Percentiles rank a stretch among this genome's conserved stretches.
phyloP scores from a whole-genome alignment of 352 stramenopile species.

The Pythium brassicae region DNA sequence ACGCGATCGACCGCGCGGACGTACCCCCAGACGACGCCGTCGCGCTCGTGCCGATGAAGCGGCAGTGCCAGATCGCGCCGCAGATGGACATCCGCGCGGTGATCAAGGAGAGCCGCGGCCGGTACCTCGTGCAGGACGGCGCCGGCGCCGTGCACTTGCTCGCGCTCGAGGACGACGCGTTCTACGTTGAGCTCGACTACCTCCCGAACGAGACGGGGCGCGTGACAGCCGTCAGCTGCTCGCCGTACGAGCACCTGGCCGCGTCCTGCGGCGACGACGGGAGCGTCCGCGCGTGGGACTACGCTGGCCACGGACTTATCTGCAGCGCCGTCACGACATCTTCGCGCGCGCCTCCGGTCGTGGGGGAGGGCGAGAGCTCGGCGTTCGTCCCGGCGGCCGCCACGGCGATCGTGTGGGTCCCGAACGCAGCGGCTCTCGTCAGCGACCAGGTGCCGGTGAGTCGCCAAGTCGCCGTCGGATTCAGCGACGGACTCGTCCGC shows the following conservation, averaged over 20 bases:
- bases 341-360: conserved; percentile 8
- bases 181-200: conserved; percentile 50
- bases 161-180: conserved; percentile 24
- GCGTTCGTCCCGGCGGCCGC: conserved; percentile 35
- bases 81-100: conserved; percentile 71
- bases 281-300: conserved; percentile 86
- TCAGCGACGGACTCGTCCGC: conserved; percentile 85
- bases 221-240: conserved; percentile 73
- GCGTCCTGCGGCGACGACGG: conserved; percentile 86
- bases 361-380: conserved; percentile 6
- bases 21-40: conserved; percentile 72
- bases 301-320: conserved; percentile 28
- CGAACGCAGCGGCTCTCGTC: conserved; percentile 32
- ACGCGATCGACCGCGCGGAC: conserved; percentile 84
- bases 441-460: conserved; percentile 43
- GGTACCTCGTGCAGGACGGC: conserved; percentile 67
- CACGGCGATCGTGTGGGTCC: conserved; percentile 73
- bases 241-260: conserved; percentile 82
- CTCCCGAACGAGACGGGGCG: conserved; percentile 58
- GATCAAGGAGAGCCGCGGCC: conserved; percentile 29
- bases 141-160: conserved; percentile 50
- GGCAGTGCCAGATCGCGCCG: conserved; percentile 44
- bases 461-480: conserved; percentile 85
- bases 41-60: conserved; percentile 63
- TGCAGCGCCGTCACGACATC: conserved; percentile 9